Evolutionary conservation across 2,329 filamentous ascomycete species (phyloP).

Genomic region (Coniella vitis): DNA sequence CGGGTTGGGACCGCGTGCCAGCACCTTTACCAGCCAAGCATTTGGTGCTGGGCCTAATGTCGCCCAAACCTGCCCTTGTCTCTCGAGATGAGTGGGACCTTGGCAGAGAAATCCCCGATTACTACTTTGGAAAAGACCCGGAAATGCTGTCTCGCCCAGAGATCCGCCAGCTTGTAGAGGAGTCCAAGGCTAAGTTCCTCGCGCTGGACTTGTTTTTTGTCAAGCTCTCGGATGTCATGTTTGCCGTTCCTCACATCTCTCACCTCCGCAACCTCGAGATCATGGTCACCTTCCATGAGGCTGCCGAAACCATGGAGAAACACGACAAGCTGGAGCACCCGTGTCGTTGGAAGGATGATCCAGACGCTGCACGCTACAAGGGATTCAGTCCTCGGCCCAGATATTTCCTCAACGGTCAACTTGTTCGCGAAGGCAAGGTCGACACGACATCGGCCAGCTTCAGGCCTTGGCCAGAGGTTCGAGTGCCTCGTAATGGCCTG

Average conservation of each 20-base stretch:
- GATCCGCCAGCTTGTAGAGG: constrained; percentile 39
- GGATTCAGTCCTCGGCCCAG: constrained; percentile 51
- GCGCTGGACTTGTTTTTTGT: constrained; percentile 60
- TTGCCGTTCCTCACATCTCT: constrained; percentile 47
- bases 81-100: constrained; percentile 44
- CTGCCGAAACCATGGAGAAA: constrained; percentile 44
- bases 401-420: constrained; percentile 50
- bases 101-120: constrained; percentile 44
- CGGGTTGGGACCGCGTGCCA: constrained; percentile 51
- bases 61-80: constrained; percentile 49
- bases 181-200: constrained; percentile 47
- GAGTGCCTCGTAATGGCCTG: constrained; percentile 49
- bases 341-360: constrained; percentile 54
- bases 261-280: constrained; percentile 52
- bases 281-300: constrained; percentile 52
- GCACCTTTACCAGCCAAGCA: constrained; percentile 48
- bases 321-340: constrained; percentile 33
- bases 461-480: constrained; percentile 47
- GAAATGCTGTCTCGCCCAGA: constrained; percentile 34
- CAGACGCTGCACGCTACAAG: constrained; percentile 43
- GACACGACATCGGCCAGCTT: constrained; percentile 41
- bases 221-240: constrained; percentile 59
- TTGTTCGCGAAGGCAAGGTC: constrained; percentile 46
- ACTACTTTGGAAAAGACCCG: constrained; percentile 43
- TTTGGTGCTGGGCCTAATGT: constrained; percentile 53